Percentiles rank a stretch among this genome's conserved stretches.
Conservation (phyloP, 78 protist species). For the Tieghemostelium lacteum region DNA sequence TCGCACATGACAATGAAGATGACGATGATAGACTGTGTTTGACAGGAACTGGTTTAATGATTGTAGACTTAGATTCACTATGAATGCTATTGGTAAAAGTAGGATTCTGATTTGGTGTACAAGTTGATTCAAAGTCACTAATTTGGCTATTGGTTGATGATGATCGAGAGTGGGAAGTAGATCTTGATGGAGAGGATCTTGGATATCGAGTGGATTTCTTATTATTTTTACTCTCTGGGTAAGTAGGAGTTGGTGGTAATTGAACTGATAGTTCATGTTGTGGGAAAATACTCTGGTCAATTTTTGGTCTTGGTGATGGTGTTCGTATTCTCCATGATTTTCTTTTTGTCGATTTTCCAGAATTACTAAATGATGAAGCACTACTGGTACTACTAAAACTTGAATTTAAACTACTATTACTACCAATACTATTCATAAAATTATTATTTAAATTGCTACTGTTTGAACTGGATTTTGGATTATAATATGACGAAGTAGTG, state of each 20-base stretch:
- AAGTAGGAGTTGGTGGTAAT: slow-evolving; percentile 40
- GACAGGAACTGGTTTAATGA: background rate
- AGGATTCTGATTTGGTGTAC: background rate
- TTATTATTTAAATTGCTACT: too few species aligned
- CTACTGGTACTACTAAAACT: background rate
- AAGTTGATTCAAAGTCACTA: background rate
- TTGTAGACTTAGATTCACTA: background rate
- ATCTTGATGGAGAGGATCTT: background rate
- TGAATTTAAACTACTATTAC: background rate
- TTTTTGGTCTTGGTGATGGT: slow-evolving; percentile 29
- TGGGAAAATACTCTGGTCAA: background rate
- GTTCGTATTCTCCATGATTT: slow-evolving; percentile 37
- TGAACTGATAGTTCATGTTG: slow-evolving; percentile 3
- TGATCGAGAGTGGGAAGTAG: background rate
- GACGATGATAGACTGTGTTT: too few species aligned
- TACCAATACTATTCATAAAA: background rate
- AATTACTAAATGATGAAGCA: background rate
- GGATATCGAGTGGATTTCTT: background rate
- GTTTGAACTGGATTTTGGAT: too few species aligned
- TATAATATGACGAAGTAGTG: too few species aligned
- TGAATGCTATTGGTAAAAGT: background rate
- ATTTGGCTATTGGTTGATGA: background rate
- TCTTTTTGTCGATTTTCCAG: background rate
- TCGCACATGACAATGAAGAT: background rate
- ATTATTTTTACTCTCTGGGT: background rate